Evolutionary conservation across 495 filamentous ascomycete species (phyloP).

Genomic region (Bryoglossum gracile): DNA sequence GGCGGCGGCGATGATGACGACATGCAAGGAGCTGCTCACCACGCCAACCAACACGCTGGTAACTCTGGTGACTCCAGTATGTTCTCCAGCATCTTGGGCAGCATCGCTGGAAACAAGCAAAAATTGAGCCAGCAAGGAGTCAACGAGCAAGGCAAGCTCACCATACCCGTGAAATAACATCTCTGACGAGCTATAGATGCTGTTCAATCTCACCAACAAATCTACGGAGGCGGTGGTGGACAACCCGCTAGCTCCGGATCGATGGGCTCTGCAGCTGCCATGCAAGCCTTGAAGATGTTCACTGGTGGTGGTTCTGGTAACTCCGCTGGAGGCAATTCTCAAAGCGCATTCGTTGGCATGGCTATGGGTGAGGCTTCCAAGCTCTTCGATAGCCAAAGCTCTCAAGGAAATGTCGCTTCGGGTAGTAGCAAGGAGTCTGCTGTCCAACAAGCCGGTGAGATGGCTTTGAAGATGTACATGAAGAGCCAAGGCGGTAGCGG

Average conservation of each 20-base stretch:
- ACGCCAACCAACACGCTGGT: conserved; percentile 44
- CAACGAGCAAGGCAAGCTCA: conserved; percentile 46
- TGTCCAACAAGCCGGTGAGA: conserved; percentile 45
- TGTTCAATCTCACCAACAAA: conserved; percentile 46
- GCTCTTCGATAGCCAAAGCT: conserved; percentile 43
- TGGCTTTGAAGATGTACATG: conserved; percentile 49
- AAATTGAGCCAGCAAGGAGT: conserved; percentile 44
- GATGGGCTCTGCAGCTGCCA: conserved; percentile 55
- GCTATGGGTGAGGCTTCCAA: conserved; percentile 48
- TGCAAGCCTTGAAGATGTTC: conserved; percentile 64
- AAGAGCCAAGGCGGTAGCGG: conserved; percentile 35
- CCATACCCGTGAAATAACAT: background rate
- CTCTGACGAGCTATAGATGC: conserved; percentile 30
- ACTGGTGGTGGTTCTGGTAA: conserved; percentile 32
- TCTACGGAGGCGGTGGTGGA: conserved; percentile 38
- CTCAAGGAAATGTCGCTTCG: conserved; percentile 37
- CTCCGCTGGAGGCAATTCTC: conserved; percentile 21
- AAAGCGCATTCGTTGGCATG: conserved; percentile 41
- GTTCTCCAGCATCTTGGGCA: conserved; percentile 44
- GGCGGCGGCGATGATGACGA: conserved; percentile 32
- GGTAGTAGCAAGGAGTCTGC: conserved; percentile 43
- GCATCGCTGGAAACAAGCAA: conserved; percentile 42
- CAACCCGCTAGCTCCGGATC: conserved; percentile 31
- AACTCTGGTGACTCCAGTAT: conserved; percentile 38
- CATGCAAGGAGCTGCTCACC: conserved; percentile 41